These are phyloP conservation scores for Monosporascus ibericus DNA, from an alignment of 2,329 filamentous ascomycete genomes.

Conservation along the genomic window DNA sequence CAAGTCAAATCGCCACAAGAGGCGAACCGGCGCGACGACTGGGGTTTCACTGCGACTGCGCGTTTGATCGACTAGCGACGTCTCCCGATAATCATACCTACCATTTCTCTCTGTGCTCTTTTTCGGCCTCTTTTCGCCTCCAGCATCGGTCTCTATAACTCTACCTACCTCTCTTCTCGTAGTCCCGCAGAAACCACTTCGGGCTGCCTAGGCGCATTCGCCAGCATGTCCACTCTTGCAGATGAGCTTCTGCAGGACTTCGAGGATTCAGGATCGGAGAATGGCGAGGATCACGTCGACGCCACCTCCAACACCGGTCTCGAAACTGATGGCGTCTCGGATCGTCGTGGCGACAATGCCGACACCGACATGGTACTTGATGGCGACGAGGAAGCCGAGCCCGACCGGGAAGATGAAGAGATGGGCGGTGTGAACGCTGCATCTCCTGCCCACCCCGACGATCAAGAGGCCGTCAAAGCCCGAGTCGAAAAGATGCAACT, in stretches of 20 bases:
- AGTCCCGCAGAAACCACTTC: too few relatives aligned
- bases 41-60: too few relatives aligned
- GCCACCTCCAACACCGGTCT: conserved; percentile 39
- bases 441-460: conserved; percentile 43
- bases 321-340: conserved; percentile 36
- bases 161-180: too few relatives aligned
- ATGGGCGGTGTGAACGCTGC: conserved; percentile 42
- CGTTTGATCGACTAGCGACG: too few relatives aligned
- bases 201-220: conserved; percentile 5
- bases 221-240: conserved; percentile 77
- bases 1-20: too few relatives aligned
- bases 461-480: conserved; percentile 65
- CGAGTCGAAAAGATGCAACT: conserved; percentile 81
- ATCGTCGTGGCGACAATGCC: conserved; percentile 26
- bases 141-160: neutral
- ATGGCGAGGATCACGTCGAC: conserved; percentile 53
- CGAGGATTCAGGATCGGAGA: conserved; percentile 76
- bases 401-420: conserved; percentile 53
- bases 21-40: too few relatives aligned
- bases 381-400: conserved; percentile 51
- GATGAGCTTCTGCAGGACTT: conserved; percentile 92
- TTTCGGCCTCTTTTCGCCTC: neutral
- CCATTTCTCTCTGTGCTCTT: too few relatives aligned
- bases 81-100: too few relatives aligned
- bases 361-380: conserved; percentile 47